phyloP scores from a whole-genome alignment of 2,329 filamentous ascomycete species.

The Ophiostoma ips region DNA sequence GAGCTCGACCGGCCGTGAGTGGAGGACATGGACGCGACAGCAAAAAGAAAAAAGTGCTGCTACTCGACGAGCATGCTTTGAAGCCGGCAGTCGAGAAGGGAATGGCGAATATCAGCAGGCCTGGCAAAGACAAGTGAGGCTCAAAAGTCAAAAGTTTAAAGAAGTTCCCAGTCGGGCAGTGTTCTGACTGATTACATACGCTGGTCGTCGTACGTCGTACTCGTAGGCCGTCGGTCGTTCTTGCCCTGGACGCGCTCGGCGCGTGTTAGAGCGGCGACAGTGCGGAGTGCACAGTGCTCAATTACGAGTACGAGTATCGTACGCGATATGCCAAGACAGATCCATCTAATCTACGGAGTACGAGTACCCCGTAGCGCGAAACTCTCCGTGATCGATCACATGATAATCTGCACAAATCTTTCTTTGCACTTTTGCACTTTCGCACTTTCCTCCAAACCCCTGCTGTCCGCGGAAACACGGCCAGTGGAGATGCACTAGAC shows the following conservation, averaged over 20 bases:
- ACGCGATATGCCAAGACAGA: not conserved
- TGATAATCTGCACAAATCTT: too few species aligned
- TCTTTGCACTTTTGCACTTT: too few species aligned
- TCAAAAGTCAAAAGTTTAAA: too few species aligned
- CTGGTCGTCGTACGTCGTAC: not conserved
- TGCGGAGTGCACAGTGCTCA: conserved; percentile 4
- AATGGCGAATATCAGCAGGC: not conserved
- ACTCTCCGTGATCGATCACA: too few species aligned
- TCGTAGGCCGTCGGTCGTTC: not conserved
- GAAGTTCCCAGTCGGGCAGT: too few species aligned
- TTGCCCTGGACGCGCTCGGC: conserved; percentile 7
- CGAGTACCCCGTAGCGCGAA: too few species aligned
- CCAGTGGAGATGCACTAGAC: too few species aligned
- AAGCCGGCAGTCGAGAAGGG: not conserved
- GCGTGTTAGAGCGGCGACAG: conserved; percentile 4
- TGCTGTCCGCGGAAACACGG: too few species aligned
- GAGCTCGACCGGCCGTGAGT: conserved; percentile 14
- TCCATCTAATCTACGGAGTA: too few species aligned
- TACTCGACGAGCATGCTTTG: conserved; percentile 4
- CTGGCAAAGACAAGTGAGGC: not conserved
- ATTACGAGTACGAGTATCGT: not conserved
- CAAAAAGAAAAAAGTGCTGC: not conserved
- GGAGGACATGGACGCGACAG: conserved; percentile 7
- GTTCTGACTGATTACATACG: not conserved
- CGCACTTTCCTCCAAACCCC: too few species aligned